A percentile compares a stretch with the other conserved stretches of the same genome.
Evolutionary conservation across 2,329 filamentous ascomycete genomes (phyloP).

Genomic region (Mycosphaerella arachidis): DNA sequence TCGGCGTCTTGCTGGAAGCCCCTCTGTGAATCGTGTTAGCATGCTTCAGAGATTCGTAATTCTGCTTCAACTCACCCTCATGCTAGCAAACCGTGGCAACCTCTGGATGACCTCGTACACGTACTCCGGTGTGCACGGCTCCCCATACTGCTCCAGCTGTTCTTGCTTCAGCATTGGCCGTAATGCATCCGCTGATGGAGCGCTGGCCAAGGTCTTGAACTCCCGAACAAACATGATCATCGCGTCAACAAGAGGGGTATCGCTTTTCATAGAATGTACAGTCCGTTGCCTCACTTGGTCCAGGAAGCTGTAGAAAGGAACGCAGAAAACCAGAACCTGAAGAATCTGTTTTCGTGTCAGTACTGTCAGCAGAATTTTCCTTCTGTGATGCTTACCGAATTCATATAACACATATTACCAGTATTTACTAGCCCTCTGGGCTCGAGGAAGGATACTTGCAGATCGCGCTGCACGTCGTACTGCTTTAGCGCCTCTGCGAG

Average conservation of each 20-base stretch:
- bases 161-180: conserved; percentile 69
- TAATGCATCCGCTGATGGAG: conserved; percentile 67
- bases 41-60: neutral
- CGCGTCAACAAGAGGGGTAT: conserved; percentile 88
- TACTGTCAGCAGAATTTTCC: neutral
- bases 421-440: conserved; percentile 93
- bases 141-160: conserved; percentile 84
- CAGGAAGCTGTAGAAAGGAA: conserved; percentile 90
- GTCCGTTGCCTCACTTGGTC: conserved; percentile 80
- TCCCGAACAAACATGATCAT: conserved; percentile 97
- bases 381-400: conserved; percentile 66
- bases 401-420: conserved; percentile 99
- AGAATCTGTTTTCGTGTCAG: conserved; percentile 59
- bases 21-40: conserved; percentile 49
- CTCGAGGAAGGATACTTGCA: conserved; percentile 77
- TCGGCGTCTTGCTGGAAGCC: conserved; percentile 98
- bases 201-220: conserved; percentile 80
- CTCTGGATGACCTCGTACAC: conserved; percentile 90
- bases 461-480: conserved; percentile 62
- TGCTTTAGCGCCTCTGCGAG: conserved; percentile 72
- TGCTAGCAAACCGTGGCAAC: conserved; percentile 81
- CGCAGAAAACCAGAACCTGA: conserved; percentile 90
- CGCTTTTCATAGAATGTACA: conserved; percentile 87
- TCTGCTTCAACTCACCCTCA: conserved; percentile 62
- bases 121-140: conserved; percentile 87